These are phyloP conservation scores for Dacryopinax primogenitus DNA, from an alignment of 768 basidiomycete species.

Conservation along the genomic window DNA sequence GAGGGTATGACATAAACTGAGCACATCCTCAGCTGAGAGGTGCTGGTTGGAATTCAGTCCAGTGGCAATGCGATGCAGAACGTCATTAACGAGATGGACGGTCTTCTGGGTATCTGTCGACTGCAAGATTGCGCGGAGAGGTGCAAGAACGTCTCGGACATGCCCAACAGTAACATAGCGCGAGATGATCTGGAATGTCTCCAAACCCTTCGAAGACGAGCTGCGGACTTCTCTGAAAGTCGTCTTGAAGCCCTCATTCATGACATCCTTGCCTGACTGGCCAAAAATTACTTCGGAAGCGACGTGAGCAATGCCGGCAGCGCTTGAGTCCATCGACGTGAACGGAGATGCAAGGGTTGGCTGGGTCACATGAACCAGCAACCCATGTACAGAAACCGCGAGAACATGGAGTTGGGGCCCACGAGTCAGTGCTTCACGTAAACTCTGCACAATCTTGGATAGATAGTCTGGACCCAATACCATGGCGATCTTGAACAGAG, in stretches of 20 bases:
- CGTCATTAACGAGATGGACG: slow-evolving; percentile 78
- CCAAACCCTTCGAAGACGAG: slow-evolving; percentile 70
- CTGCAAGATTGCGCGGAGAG: slow-evolving; percentile 71
- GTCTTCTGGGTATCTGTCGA: slow-evolving; percentile 69
- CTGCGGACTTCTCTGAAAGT: slow-evolving; percentile 84
- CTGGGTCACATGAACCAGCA: slow-evolving; percentile 68
- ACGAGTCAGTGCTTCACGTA: slow-evolving; percentile 70
- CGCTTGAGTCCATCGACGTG: slow-evolving; percentile 55
- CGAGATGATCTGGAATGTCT: slow-evolving; percentile 72
- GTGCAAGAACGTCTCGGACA: slow-evolving; percentile 62
- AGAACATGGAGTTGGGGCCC: slow-evolving; percentile 92
- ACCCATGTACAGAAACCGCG: slow-evolving; percentile 67
- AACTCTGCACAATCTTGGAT: slow-evolving; percentile 57
- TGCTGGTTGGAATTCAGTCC: slow-evolving; percentile 76
- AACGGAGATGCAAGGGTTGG: slow-evolving; percentile 44
- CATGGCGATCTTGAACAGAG: slow-evolving; percentile 64
- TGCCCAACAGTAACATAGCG: slow-evolving; percentile 62
- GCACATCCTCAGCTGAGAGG: slow-evolving; percentile 52
- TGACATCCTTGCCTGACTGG: slow-evolving; percentile 78
- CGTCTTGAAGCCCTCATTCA: slow-evolving; percentile 82
- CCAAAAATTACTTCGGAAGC: slow-evolving; percentile 88
- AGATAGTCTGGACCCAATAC: slow-evolving; percentile 63
- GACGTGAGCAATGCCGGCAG: slow-evolving; percentile 65
- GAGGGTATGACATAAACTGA: slow-evolving; percentile 76
- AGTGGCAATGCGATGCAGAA: slow-evolving; percentile 63